Conservation (phyloP, 805 yeast species). For the Wickerhamomyces alni region DNA sequence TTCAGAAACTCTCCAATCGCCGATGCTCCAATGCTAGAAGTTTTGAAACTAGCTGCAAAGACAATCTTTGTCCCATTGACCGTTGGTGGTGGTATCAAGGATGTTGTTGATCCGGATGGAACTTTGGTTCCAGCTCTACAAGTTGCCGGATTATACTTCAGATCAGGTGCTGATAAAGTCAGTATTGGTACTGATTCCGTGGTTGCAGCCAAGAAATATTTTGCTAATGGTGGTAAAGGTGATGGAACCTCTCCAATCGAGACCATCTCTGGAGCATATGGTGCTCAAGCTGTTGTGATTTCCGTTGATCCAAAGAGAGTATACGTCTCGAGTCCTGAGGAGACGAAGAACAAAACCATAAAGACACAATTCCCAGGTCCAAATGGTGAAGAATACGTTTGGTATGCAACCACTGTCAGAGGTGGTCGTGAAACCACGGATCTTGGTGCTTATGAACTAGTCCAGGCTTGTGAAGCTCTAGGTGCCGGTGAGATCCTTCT, state of each 20-base stretch:
- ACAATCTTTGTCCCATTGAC: constrained; percentile 95
- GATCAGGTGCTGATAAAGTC: constrained; percentile 97
- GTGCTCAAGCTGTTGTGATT: constrained; percentile 95
- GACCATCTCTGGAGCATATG: constrained; percentile 86
- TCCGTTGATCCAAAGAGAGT: constrained; percentile 96
- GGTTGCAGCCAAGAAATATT: constrained; percentile 77
- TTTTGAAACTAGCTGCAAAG: constrained; percentile 73
- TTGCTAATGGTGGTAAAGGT: constrained; percentile 47
- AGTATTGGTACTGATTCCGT: constrained; percentile 99
- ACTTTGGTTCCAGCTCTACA: constrained; percentile 75
- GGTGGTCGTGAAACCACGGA: constrained; percentile 94
- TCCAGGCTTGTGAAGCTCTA: constrained; percentile 79
- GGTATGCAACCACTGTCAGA: constrained; percentile 93
- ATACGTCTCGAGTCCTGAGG: constrained; percentile 59
- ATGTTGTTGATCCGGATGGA: constrained; percentile 81
- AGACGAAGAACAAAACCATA: constrained; percentile 57
- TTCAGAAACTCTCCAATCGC: constrained; percentile 89
- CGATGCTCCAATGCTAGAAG: constrained; percentile 95
- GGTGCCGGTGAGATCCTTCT: constrained; percentile 96
- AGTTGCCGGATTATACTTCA: constrained; percentile 87
- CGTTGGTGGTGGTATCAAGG: constrained; percentile 97
- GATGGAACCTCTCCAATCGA: constrained; percentile 87
- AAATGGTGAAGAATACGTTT: constrained; percentile 82
- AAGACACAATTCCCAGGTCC: constrained; percentile 69
- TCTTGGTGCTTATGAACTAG: constrained; percentile 86